Evolutionary conservation across 202 grass and related monocot species (phyloP).

Genomic region (Panicum hallii): DNA sequence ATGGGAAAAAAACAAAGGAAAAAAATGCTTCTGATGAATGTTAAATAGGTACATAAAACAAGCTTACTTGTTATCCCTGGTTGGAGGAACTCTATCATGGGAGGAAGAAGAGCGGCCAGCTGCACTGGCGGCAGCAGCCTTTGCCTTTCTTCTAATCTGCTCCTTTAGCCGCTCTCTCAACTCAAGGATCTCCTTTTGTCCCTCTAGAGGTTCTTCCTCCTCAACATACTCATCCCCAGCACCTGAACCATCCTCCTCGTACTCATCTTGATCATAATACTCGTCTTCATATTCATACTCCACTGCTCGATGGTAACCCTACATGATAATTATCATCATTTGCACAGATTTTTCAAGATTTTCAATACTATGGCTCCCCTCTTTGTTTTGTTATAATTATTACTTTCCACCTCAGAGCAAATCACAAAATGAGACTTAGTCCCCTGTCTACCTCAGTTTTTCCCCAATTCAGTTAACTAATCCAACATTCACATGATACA

Average conservation of each 20-base stretch:
- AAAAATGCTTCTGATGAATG: slow-evolving; percentile 7
- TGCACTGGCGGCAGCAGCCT: slow-evolving; percentile 42
- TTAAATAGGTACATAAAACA: slow-evolving; percentile 16
- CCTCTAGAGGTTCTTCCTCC: slow-evolving; percentile 58
- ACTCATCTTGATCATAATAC: slow-evolving; percentile 70
- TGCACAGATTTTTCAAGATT: background rate
- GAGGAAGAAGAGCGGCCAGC: slow-evolving; percentile 52
- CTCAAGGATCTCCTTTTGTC: slow-evolving; percentile 75
- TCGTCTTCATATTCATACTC: slow-evolving; percentile 65
- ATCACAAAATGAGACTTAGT: background rate
- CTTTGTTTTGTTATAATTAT: background rate
- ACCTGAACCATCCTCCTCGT: slow-evolving; percentile 60
- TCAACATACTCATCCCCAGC: slow-evolving; percentile 45
- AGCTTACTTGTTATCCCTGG: slow-evolving; percentile 62
- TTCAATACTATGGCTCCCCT: background rate
- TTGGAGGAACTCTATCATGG: slow-evolving; percentile 48
- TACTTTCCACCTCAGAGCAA: background rate
- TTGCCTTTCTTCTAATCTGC: slow-evolving; percentile 60
- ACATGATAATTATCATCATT: background rate
- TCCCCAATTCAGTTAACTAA: background rate
- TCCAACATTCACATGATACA: background rate
- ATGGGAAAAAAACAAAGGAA: background rate
- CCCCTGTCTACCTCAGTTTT: background rate
- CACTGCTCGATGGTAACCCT: slow-evolving; percentile 56
- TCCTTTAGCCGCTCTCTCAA: slow-evolving; percentile 74